Conservation (phyloP, 108 stramenopile species). For the Schizochytrium sp. region DNA sequence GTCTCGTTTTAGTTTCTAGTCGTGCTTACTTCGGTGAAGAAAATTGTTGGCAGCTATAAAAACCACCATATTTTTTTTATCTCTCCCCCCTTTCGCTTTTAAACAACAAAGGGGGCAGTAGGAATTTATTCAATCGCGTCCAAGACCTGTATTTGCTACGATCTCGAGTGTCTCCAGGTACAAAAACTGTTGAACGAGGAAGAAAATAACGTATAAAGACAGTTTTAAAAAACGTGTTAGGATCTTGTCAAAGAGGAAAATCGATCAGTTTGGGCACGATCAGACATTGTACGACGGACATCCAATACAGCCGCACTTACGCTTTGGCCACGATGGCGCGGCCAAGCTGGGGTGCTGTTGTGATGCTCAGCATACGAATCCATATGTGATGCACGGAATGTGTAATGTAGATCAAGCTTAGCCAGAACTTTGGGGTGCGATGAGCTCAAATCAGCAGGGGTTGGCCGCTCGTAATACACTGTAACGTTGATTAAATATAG, state of each 20-base stretch:
- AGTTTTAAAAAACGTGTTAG: neutral
- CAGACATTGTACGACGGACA: neutral
- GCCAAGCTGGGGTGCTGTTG: neutral
- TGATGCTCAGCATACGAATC: neutral
- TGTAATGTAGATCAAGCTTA: neutral
- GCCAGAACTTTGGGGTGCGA: constrained; percentile 9
- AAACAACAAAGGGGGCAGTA: too few relatives aligned
- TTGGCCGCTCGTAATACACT: neutral
- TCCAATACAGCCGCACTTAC: neutral
- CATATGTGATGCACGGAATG: neutral
- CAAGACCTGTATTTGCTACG: too few relatives aligned
- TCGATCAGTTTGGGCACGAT: neutral
- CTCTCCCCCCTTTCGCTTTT: too few relatives aligned
- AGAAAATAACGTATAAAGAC: too few relatives aligned
- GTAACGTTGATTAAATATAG: neutral
- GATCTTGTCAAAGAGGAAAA: neutral
- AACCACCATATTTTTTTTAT: too few relatives aligned
- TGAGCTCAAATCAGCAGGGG: constrained; percentile 4
- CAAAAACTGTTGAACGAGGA: too few relatives aligned
- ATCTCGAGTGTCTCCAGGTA: too few relatives aligned
- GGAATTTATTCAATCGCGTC: too few relatives aligned
- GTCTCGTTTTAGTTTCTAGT: too few relatives aligned
- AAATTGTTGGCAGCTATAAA: too few relatives aligned
- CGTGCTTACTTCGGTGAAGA: too few relatives aligned
- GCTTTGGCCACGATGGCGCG: neutral